Evolutionary conservation across 169 alveolate genomes (phyloP).

Genomic region (Eimeria zaria): DNA sequence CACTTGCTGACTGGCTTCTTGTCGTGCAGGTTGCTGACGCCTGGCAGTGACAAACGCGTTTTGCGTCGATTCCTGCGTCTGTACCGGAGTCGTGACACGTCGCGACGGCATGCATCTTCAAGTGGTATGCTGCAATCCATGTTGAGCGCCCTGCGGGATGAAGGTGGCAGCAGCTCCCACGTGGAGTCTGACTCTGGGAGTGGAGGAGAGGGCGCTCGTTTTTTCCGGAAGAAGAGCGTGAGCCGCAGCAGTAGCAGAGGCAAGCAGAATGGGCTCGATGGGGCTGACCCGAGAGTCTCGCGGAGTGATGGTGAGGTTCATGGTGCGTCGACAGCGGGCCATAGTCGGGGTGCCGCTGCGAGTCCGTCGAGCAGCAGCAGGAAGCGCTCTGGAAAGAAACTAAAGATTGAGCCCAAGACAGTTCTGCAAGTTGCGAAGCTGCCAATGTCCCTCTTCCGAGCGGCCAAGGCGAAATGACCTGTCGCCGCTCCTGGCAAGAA

Average conservation of each 20-base stretch:
- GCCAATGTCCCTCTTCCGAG: slow-evolving; percentile 85
- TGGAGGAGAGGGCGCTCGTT: slow-evolving; percentile 75
- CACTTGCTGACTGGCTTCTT: not conserved
- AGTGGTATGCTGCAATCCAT: slow-evolving; percentile 77
- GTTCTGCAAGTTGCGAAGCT: slow-evolving; percentile 85
- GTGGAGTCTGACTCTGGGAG: slow-evolving; percentile 82
- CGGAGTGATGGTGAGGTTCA: slow-evolving; percentile 76
- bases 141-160: slow-evolving; percentile 78
- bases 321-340: slow-evolving; percentile 46
- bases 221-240: slow-evolving; percentile 70
- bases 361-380: slow-evolving; percentile 78
- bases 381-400: slow-evolving; percentile 78
- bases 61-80: slow-evolving; percentile 81
- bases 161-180: slow-evolving; percentile 76
- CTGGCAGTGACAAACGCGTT: slow-evolving; percentile 84
- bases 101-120: slow-evolving; percentile 60
- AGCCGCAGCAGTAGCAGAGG: slow-evolving; percentile 83
- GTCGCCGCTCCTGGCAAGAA: slow-evolving; percentile 37
- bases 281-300: slow-evolving; percentile 67
- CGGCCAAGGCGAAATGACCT: slow-evolving; percentile 83
- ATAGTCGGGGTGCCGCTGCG: slow-evolving; percentile 65
- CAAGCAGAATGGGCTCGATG: slow-evolving; percentile 65
- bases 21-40: slow-evolving; percentile 81
- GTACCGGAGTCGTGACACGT: slow-evolving; percentile 79
- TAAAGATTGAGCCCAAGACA: slow-evolving; percentile 83